A percentile compares a stretch with the other conserved stretches of the same genome.
Conservation (phyloP, 164 flowering plant genomes). For the Cinnamomum chago region DNA sequence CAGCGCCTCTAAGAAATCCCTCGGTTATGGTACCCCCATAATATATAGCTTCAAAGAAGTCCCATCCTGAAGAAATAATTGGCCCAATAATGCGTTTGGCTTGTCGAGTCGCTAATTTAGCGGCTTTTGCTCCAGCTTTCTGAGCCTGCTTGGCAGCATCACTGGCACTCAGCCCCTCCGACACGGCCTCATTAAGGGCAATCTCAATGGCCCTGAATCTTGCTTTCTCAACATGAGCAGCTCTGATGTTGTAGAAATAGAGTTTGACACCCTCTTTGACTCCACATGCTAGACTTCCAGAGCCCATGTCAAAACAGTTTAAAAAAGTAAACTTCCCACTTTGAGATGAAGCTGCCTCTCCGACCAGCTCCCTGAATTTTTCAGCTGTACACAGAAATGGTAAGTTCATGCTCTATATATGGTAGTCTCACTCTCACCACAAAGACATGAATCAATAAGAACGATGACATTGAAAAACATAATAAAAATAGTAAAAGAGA, state of each 20-base stretch:
- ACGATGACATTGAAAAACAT: background rate
- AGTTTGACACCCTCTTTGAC: slow-evolving; percentile 37
- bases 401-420: background rate
- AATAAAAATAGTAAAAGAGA: background rate
- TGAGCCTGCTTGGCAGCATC: slow-evolving; percentile 75
- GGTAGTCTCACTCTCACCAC: background rate
- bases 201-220: slow-evolving; percentile 60
- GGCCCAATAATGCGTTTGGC: slow-evolving; percentile 92
- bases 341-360: slow-evolving; percentile 73
- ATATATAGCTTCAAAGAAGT: slow-evolving; percentile 89
- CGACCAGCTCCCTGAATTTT: slow-evolving; percentile 79
- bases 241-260: slow-evolving; percentile 67
- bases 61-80: slow-evolving; percentile 91
- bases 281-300: slow-evolving; percentile 35
- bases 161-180: slow-evolving; percentile 55
- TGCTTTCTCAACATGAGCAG: slow-evolving; percentile 62
- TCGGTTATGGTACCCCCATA: slow-evolving; percentile 82
- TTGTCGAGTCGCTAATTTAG: slow-evolving; percentile 64
- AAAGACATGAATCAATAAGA: background rate
- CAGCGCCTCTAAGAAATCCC: slow-evolving; percentile 81
- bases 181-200: slow-evolving; percentile 63
- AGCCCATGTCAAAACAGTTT: slow-evolving; percentile 47
- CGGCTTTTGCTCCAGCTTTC: slow-evolving; percentile 76
- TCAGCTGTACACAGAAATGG: slow-evolving; percentile 51
- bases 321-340: slow-evolving; percentile 86